These are phyloP conservation scores for Mediolabrus comicus DNA, from an alignment of 108 stramenopile species.

Conservation along the genomic window DNA sequence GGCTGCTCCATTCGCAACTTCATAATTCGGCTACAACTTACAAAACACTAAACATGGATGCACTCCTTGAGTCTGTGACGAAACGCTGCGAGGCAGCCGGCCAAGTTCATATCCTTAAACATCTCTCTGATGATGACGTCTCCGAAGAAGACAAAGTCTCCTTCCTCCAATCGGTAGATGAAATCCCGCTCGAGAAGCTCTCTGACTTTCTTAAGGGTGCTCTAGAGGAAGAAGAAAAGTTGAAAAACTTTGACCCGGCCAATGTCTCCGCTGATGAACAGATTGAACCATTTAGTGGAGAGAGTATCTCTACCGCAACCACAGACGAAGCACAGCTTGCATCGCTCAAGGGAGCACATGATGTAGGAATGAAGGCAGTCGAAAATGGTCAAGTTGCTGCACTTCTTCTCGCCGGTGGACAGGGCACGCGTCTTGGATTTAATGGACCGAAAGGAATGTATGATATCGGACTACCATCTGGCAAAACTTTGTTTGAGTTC, in stretches of 20 bases:
- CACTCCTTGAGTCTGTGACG: conserved; percentile 30
- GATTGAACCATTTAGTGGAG: conserved; percentile 64
- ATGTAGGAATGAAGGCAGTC: conserved; percentile 66
- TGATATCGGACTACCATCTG: conserved; percentile 88
- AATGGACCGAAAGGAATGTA: conserved; percentile 96
- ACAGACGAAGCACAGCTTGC: conserved; percentile 3
- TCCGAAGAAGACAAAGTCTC: conserved; percentile 16
- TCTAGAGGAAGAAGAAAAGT: conserved; percentile 42
- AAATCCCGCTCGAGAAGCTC: conserved; percentile 57
- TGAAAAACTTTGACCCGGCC: conserved; percentile 20
- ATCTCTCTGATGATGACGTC: conserved; percentile 16
- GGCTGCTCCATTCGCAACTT: not conserved
- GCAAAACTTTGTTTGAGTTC: conserved; percentile 81
- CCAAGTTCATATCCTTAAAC: conserved; percentile 36
- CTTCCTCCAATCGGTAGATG: conserved; percentile 39
- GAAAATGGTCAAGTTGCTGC: conserved; percentile 80
- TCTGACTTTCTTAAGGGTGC: conserved; percentile 50
- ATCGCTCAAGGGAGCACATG: conserved; percentile 11
- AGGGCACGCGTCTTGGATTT: conserved; percentile 96
- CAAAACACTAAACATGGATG: conserved; percentile 2
- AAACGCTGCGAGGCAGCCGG: conserved; percentile 10
- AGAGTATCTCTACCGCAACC: conserved; percentile 41
- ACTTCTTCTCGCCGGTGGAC: conserved; percentile 91
- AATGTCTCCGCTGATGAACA: conserved; percentile 10
- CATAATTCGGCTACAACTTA: not conserved